These are phyloP conservation scores for Hapsidospora chrysogenum DNA, from an alignment of 495 filamentous ascomycete genomes.

Conservation along the genomic window DNA sequence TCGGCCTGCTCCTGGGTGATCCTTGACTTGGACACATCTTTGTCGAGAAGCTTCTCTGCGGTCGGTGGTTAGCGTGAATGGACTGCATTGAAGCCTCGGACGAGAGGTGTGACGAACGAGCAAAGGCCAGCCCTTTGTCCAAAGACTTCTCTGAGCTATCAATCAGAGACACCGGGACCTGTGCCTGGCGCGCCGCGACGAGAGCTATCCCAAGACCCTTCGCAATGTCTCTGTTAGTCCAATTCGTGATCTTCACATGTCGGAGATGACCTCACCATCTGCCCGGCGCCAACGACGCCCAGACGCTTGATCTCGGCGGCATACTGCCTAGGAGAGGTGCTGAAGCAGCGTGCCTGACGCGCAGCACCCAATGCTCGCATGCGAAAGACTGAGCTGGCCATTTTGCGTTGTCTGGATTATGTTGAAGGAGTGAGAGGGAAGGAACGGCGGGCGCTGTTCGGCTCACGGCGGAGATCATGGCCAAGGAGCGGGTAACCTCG, in stretches of 20 bases:
- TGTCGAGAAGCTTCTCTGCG: slow-evolving; percentile 76
- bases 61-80: slow-evolving; percentile 6
- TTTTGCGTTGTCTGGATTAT: too few relatives aligned
- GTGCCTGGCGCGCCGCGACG: slow-evolving; percentile 74
- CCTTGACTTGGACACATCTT: slow-evolving; percentile 73
- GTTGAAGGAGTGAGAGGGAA: slow-evolving; percentile 4
- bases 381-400: slow-evolving; percentile 17
- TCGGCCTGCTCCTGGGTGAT: slow-evolving; percentile 67
- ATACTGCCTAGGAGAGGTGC: slow-evolving; percentile 29
- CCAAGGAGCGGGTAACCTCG: slow-evolving; percentile 26
- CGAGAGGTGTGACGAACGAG: slow-evolving; percentile 32
- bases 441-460: background rate
- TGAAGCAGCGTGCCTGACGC: slow-evolving; percentile 31
- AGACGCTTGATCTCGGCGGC: slow-evolving; percentile 71
- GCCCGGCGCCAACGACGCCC: slow-evolving; percentile 88
- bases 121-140: slow-evolving; percentile 82
- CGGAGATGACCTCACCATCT: slow-evolving; percentile 52
- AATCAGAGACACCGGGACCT: slow-evolving; percentile 72
- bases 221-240: background rate
- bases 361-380: slow-evolving; percentile 16
- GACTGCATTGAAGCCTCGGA: background rate
- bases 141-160: slow-evolving; percentile 77
- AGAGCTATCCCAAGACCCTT: slow-evolving; percentile 94
- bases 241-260: slow-evolving; percentile 3
- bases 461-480: too few relatives aligned